phyloP scores from a whole-genome alignment of 2,329 filamentous ascomycete species.

The Dryadomyces sulphureus region DNA sequence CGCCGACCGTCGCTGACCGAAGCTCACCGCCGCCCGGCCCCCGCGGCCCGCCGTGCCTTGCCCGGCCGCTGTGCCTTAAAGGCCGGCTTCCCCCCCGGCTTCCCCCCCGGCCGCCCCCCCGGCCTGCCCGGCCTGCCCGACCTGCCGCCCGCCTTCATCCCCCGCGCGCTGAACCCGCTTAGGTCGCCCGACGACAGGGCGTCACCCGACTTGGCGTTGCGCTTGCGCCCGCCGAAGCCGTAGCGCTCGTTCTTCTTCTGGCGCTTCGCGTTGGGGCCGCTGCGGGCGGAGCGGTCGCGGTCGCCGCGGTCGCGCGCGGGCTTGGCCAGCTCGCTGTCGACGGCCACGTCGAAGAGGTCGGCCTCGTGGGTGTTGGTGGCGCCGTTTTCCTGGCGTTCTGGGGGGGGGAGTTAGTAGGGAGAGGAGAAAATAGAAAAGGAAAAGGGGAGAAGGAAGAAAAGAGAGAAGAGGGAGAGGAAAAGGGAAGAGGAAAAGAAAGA shows the following conservation, averaged over 20 bases:
- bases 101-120: too few species aligned
- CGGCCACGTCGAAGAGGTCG: slow-evolving; percentile 80
- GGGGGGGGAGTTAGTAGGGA: not conserved
- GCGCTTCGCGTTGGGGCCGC: slow-evolving; percentile 52
- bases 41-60: slow-evolving; percentile 36
- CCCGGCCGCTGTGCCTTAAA: slow-evolving; percentile 15
- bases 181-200: slow-evolving; percentile 70
- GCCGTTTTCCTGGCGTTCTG: slow-evolving; percentile 69
- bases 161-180: slow-evolving; percentile 63
- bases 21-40: slow-evolving; percentile 19
- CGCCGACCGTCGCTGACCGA: too few species aligned
- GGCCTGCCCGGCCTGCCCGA: slow-evolving; percentile 10
- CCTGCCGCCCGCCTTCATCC: slow-evolving; percentile 57
- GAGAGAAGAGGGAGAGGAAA: too few species aligned
- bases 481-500: too few species aligned
- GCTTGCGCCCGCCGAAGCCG: slow-evolving; percentile 93
- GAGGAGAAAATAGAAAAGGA: slow-evolving; percentile 8
- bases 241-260: slow-evolving; percentile 91
- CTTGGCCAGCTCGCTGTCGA: slow-evolving; percentile 50
- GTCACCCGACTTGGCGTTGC: slow-evolving; percentile 79
- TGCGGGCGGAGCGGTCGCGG: slow-evolving; percentile 14
- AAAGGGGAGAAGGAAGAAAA: too few species aligned
- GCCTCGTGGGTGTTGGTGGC: slow-evolving; percentile 57
- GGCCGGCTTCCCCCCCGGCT: too few species aligned
- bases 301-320: slow-evolving; percentile 15